Evolutionary conservation across 768 basidiomycete genomes (phyloP).

Genomic region (Lactarius sanguifluus): DNA sequence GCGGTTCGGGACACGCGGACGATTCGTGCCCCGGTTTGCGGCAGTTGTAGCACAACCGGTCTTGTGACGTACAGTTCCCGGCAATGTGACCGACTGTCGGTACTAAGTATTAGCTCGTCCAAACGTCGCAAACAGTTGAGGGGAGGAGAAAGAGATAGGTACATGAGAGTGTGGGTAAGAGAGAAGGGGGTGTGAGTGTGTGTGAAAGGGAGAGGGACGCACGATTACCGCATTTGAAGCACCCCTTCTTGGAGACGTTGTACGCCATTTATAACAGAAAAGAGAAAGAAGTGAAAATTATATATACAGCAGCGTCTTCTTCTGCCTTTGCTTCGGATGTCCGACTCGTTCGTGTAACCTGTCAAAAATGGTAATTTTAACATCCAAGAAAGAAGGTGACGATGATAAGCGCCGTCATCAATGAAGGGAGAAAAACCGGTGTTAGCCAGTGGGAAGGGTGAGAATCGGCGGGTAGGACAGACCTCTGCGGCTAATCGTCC

Average conservation of each 20-base stretch:
- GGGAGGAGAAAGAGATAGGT: neutral
- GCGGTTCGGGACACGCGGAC: constrained; percentile 80
- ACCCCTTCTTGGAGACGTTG: constrained; percentile 84
- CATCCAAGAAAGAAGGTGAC: neutral
- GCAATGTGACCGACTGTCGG: constrained; percentile 85
- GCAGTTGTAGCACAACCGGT: constrained; percentile 93
- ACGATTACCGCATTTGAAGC: constrained; percentile 94
- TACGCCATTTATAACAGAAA: constrained; percentile 61
- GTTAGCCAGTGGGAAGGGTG: neutral
- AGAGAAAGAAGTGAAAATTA: constrained; percentile 24
- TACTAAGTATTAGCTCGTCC: constrained; percentile 27
- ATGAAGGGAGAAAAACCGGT: neutral
- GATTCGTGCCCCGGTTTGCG: constrained; percentile 94
- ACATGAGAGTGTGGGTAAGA: neutral
- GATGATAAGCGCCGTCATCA: constrained; percentile 15
- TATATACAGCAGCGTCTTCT: constrained; percentile 25
- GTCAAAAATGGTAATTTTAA: neutral
- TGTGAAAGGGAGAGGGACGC: constrained; percentile 37
- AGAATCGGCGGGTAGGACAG: neutral
- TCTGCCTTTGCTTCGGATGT: constrained; percentile 7
- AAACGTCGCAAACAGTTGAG: constrained; percentile 2
- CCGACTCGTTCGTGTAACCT: constrained; percentile 13
- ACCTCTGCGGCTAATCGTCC: constrained; percentile 9
- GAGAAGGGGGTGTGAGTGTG: neutral
- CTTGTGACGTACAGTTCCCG: constrained; percentile 85